Evolutionary conservation across 108 stramenopile genomes (phyloP), one percentile per base, ranked within the genome.

Genomic region (Nannochloropsis gaditana): DNA sequence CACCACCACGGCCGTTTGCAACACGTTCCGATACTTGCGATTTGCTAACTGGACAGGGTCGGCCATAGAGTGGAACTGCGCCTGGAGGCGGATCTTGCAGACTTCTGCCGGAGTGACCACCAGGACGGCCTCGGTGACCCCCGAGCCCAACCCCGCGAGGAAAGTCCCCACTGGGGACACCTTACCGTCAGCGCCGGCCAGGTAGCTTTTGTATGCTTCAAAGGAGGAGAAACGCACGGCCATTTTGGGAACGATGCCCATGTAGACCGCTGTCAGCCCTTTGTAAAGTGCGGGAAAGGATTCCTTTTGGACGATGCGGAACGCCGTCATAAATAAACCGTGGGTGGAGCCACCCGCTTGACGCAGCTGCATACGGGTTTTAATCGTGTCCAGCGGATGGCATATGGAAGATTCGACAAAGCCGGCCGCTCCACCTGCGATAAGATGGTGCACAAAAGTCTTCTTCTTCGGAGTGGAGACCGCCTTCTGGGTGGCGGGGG

Each of bases 181-280:
- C 45, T 89, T 85, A 5, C 84, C 41, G 9, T 59, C 81, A 8
- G 47, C 43, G 84, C 45, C 92, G 83, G 89, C 87, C 44, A 86
- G 79, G 82, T 45, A 85, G 21, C 45, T 45, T 86, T 93, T 92
- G 91, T 94, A 96, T 50, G 93, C 90, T 85, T 97, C 97, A 87
- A 97, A 99, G 45, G 93, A 92, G n/a, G 95, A 90, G 90, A 99
- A 99, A 47, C 98, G 95, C 84, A 97, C 94, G 81, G 97, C 95
- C 96, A 97, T 97, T 90, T 99, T 99, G 80, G 96, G 95, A n/a
- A 97, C 89, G 80, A 97, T 96, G 80, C 97, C 97, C 4, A 92
- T 94, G 84, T 94, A 96, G 43, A 99, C 97, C 5, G 98, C 96
- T 11, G 94, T 95, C 45, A 99, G 90, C 41, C 98, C 98, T 90